Conservation (phyloP, 2,329 filamentous ascomycete species). For the Truncatella angustata region DNA sequence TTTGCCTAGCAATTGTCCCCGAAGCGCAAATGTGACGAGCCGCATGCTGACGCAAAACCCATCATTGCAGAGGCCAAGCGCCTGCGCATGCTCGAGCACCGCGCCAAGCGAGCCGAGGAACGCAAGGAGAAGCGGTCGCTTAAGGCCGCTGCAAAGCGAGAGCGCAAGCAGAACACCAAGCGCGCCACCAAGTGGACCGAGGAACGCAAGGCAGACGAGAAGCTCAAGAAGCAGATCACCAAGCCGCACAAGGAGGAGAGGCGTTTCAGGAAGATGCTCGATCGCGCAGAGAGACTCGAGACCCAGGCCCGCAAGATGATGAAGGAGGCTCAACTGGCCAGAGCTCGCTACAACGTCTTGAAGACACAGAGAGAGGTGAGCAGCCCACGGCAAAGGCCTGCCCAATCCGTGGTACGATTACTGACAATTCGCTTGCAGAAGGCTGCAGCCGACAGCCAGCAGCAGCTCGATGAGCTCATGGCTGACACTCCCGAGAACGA, state of each 20-base stretch:
- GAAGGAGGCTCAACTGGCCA: slow-evolving; percentile 35
- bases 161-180: slow-evolving; percentile 33
- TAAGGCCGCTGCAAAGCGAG: slow-evolving; percentile 36
- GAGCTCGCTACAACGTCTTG: slow-evolving; percentile 25
- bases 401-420: background rate
- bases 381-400: no score
- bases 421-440: slow-evolving; percentile 14
- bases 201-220: slow-evolving; percentile 31
- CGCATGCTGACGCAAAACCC: background rate
- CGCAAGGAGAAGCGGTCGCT: slow-evolving; percentile 35
- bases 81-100: slow-evolving; percentile 24
- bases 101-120: slow-evolving; percentile 22
- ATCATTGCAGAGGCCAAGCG: slow-evolving; percentile 25
- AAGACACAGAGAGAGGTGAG: slow-evolving; percentile 25
- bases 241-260: slow-evolving; percentile 34
- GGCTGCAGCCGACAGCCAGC: slow-evolving; percentile 23
- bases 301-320: slow-evolving; percentile 38
- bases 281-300: slow-evolving; percentile 40
- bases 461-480: slow-evolving; percentile 20
- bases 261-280: slow-evolving; percentile 34
- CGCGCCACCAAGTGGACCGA: slow-evolving; percentile 31
- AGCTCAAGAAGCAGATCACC: slow-evolving; percentile 28
- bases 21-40: background rate
- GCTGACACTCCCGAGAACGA: slow-evolving; percentile 18
- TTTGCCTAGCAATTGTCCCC: background rate